A percentile compares a stretch with the other conserved stretches of the same genome.
Evolutionary conservation across 257 asterid genomes (phyloP).

Genomic region (Nicotiana tomentosiformis): DNA sequence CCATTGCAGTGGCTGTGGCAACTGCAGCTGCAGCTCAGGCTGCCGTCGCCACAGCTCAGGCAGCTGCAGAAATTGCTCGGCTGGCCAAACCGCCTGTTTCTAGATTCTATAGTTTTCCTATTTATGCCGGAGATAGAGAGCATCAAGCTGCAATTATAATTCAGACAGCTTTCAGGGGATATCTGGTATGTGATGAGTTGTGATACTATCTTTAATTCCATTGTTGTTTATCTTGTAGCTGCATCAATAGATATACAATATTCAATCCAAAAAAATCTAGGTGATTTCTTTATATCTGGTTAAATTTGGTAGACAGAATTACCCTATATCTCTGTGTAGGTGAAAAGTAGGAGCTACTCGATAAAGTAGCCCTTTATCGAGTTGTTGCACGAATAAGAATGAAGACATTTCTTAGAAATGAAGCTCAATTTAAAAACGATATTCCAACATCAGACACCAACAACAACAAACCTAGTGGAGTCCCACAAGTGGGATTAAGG

Average conservation of each 20-base stretch:
- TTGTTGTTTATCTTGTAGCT: not conserved
- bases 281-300: not conserved
- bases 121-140: not conserved
- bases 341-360: too few relatives aligned
- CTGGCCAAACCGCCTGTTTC: conserved; percentile 15
- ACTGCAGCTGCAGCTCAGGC: conserved; percentile 38
- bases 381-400: not conserved
- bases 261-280: not conserved
- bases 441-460: not conserved
- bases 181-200: conserved; percentile 23
- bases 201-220: not conserved
- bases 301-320: not conserved
- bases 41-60: conserved; percentile 29
- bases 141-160: conserved; percentile 26
- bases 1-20: conserved; percentile 28
- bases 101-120: not conserved
- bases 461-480: too few relatives aligned
- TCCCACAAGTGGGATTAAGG: too few relatives aligned
- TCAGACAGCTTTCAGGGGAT: conserved; percentile 43
- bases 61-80: conserved; percentile 24
- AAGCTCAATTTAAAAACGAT: not conserved
- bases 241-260: not conserved
- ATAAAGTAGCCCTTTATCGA: not conserved
- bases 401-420: not conserved
- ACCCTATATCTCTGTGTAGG: not conserved